Percentiles rank a stretch among this genome's conserved stretches.
Evolutionary conservation across 1,284 basidiomycete genomes (phyloP).

Genomic region (Ustilago curta): DNA sequence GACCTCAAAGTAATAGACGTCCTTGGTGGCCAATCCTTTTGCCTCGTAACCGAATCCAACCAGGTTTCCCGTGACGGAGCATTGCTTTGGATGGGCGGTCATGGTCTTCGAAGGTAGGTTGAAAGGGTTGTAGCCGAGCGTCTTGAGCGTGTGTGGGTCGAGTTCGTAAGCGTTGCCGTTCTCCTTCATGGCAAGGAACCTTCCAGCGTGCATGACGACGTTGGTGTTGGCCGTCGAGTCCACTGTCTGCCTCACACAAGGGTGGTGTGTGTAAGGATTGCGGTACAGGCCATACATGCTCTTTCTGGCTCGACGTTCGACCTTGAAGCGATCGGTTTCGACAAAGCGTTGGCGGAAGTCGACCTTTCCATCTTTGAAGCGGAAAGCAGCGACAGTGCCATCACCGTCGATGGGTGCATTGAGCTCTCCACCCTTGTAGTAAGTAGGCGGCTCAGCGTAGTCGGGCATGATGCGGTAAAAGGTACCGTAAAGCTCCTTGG

Average conservation of each 20-base stretch:
- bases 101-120: slow-evolving; percentile 41
- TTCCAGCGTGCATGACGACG: slow-evolving; percentile 41
- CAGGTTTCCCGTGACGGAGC: slow-evolving; percentile 38
- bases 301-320: slow-evolving; percentile 32
- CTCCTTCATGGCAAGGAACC: slow-evolving; percentile 48
- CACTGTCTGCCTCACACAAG: slow-evolving; percentile 36
- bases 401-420: slow-evolving; percentile 47
- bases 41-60: slow-evolving; percentile 47
- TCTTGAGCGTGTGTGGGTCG: slow-evolving; percentile 47
- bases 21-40: slow-evolving; percentile 43
- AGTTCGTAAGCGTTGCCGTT: slow-evolving; percentile 41
- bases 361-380: slow-evolving; percentile 38
- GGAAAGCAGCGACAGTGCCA: slow-evolving; percentile 40
- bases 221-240: slow-evolving; percentile 45
- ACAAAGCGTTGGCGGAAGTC: slow-evolving; percentile 39
- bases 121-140: slow-evolving; percentile 45
- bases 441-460: slow-evolving; percentile 27
- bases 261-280: slow-evolving; percentile 44
- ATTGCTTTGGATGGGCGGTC: slow-evolving; percentile 49
- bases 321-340: slow-evolving; percentile 43
- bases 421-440: slow-evolving; percentile 30
- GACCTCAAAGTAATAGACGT: slow-evolving; percentile 40
- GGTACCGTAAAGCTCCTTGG: slow-evolving; percentile 36
- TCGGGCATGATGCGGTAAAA: slow-evolving; percentile 52
- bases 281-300: slow-evolving; percentile 42